A percentile compares a stretch with the other conserved stretches of the same genome.
Evolutionary conservation across 192 early-diverging fungal genomes (phyloP).

Genomic region (Umbelopsis isabellina): DNA sequence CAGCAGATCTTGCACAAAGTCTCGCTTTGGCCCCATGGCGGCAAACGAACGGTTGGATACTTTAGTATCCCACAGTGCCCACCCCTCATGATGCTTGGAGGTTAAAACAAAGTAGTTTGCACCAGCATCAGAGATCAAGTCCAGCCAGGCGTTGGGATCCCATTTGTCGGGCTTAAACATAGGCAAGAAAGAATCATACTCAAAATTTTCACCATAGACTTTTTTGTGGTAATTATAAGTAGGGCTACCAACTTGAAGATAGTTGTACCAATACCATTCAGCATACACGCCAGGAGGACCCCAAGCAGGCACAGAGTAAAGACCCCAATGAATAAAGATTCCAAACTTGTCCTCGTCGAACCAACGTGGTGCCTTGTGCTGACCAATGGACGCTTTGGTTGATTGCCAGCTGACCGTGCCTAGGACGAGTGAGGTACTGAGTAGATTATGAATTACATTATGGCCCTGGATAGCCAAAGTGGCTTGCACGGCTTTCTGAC

Average conservation of each 20-base stretch:
- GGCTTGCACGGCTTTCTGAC: neutral
- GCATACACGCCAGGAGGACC: conserved; percentile 29
- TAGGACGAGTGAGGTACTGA: neutral
- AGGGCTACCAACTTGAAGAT: conserved; percentile 5
- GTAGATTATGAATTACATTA: neutral
- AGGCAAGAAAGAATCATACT: conserved; percentile 29
- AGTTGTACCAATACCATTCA: conserved; percentile 38
- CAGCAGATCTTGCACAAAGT: conserved; percentile 34
- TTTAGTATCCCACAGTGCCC: conserved; percentile 29
- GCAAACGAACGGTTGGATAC: conserved; percentile 26
- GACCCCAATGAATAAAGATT: conserved; percentile 37
- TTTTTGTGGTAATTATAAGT: conserved; percentile 25
- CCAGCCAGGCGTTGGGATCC: conserved; percentile 26
- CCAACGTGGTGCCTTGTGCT: conserved; percentile 27
- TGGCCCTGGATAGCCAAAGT: neutral
- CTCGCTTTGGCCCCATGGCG: conserved; percentile 19
- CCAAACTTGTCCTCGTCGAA: conserved; percentile 32
- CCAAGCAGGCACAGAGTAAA: conserved; percentile 32
- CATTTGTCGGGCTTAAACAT: conserved; percentile 21
- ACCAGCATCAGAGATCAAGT: conserved; percentile 19
- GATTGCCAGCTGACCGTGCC: neutral
- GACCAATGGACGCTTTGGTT: conserved; percentile 12
- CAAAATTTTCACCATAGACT: conserved; percentile 13
- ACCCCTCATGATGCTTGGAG: conserved; percentile 34
- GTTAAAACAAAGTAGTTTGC: conserved; percentile 38